Percentiles rank a stretch among this genome's conserved stretches.
Conservation (phyloP, 805 yeast species). For the Torulaspora franciscae region DNA sequence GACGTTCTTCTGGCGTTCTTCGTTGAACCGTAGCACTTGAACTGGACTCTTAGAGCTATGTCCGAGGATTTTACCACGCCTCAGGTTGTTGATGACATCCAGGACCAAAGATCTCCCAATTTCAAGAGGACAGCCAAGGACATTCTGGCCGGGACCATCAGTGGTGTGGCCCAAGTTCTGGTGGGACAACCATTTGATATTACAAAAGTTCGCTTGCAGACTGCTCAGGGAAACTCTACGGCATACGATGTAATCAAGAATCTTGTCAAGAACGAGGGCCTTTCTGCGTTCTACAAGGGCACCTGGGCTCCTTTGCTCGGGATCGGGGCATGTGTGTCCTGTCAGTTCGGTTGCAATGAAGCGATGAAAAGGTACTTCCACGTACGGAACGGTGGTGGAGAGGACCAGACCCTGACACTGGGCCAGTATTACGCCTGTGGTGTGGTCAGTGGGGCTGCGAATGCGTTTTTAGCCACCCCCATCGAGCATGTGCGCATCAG, state of each 20-base stretch:
- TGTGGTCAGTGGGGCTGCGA: slow-evolving; percentile 87
- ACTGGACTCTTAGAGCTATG: slow-evolving; percentile 9
- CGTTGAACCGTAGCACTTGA: background rate
- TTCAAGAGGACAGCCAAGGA: slow-evolving; percentile 55
- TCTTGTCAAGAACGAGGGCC: slow-evolving; percentile 75
- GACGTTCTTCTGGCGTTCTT: background rate
- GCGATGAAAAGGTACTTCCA: slow-evolving; percentile 78
- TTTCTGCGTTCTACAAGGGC: slow-evolving; percentile 84
- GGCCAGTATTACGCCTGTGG: slow-evolving; percentile 81
- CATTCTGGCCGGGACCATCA: slow-evolving; percentile 84
- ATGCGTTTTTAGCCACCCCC: slow-evolving; percentile 85
- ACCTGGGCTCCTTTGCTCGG: slow-evolving; percentile 90
- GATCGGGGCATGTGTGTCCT: slow-evolving; percentile 96
- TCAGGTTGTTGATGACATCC: slow-evolving; percentile 15
- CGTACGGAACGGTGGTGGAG: slow-evolving; percentile 38
- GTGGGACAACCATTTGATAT: slow-evolving; percentile 97
- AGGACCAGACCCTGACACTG: slow-evolving; percentile 35
- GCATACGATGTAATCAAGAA: slow-evolving; percentile 74
- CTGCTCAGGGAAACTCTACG: slow-evolving; percentile 67
- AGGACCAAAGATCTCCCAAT: slow-evolving; percentile 20
- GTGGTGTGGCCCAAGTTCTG: slow-evolving; percentile 93
- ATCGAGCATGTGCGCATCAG: slow-evolving; percentile 93
- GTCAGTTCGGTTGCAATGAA: slow-evolving; percentile 93
- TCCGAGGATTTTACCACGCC: slow-evolving; percentile 21
- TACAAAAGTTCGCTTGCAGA: slow-evolving; percentile 86